phyloP scores from a whole-genome alignment of 1,139 yeast species.

The Kluyveromyces marxianus region DNA sequence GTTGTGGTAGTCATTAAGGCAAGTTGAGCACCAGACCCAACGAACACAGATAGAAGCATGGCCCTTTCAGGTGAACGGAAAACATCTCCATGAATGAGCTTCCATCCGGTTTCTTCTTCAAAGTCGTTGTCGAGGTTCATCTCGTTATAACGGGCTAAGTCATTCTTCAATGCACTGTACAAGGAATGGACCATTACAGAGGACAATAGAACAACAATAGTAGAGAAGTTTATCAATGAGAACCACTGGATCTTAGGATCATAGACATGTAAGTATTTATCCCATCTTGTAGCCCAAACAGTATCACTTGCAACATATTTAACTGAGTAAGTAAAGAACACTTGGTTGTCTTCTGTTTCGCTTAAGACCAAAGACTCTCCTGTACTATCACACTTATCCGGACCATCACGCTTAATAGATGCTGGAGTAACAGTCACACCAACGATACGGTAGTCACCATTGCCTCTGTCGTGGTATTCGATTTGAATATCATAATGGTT shows the following conservation, averaged over 20 bases:
- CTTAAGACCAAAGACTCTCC: slow-evolving; percentile 39
- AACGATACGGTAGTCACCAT: slow-evolving; percentile 71
- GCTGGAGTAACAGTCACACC: slow-evolving; percentile 75
- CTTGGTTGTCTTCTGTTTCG: slow-evolving; percentile 36
- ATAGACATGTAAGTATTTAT: slow-evolving; percentile 82
- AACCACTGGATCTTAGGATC: slow-evolving; percentile 96
- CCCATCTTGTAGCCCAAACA: slow-evolving; percentile 99
- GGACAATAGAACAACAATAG: slow-evolving; percentile 71
- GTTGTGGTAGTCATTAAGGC: slow-evolving; percentile 71
- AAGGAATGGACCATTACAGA: slow-evolving; percentile 75
- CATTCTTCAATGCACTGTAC: slow-evolving; percentile 73
- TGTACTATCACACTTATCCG: slow-evolving; percentile 31
- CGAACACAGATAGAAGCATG: slow-evolving; percentile 65
- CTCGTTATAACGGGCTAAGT: slow-evolving; percentile 83
- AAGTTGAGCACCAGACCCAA: slow-evolving; percentile 87
- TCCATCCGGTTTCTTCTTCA: slow-evolving; percentile 97
- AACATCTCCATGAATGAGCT: slow-evolving; percentile 89
- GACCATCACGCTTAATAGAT: slow-evolving; percentile 46
- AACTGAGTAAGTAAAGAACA: slow-evolving; percentile 56
- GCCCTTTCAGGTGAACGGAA: slow-evolving; percentile 76
- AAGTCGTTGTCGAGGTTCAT: slow-evolving; percentile 81
- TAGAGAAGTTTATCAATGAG: slow-evolving; percentile 75
- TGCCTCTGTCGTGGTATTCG: slow-evolving; percentile 76
- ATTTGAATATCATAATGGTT: slow-evolving; percentile 75
- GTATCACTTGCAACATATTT: slow-evolving; percentile 60